Evolutionary conservation across 1,284 basidiomycete species (phyloP).

Genomic region (Tilletia walkeri): DNA sequence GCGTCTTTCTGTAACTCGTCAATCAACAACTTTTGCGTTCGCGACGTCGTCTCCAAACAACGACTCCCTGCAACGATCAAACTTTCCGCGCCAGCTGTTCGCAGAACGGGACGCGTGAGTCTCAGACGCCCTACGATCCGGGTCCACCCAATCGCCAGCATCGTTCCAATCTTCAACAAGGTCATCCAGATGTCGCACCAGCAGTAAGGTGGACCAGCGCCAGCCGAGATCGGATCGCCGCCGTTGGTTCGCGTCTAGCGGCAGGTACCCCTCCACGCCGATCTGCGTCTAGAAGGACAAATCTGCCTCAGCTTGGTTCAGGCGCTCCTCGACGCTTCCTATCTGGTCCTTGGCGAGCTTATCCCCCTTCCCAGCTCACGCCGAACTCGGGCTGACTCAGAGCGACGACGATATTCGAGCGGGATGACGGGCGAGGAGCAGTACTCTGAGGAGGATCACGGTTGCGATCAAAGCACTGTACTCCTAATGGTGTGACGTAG

Average conservation of each 20-base stretch:
- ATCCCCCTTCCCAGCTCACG: constrained; percentile 34
- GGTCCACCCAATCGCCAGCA: not conserved
- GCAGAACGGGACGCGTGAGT: constrained; percentile 20
- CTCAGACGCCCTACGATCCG: constrained; percentile 16
- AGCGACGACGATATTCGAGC: constrained; percentile 20
- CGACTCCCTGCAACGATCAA: constrained; percentile 36
- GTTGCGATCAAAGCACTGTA: constrained; percentile 10
- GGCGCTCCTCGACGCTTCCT: constrained; percentile 29
- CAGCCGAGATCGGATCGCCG: not conserved
- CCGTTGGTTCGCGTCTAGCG: constrained; percentile 1
- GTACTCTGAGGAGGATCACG: not conserved
- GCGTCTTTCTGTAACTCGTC: constrained; percentile 47
- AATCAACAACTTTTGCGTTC: constrained; percentile 32
- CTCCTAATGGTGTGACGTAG: not conserved
- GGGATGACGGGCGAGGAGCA: constrained; percentile 21
- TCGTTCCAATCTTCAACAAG: constrained; percentile 21
- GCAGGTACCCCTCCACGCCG: constrained; percentile 20
- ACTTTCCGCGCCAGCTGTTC: constrained; percentile 33
- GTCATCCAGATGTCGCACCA: not conserved
- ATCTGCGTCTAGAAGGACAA: constrained; percentile 31
- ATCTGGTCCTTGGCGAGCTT: constrained; percentile 33
- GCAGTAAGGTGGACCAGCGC: not conserved
- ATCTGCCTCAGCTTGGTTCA: constrained; percentile 31
- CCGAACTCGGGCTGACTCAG: constrained; percentile 36
- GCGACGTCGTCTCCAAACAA: constrained; percentile 42